Base-by-base conservation (phyloP, 352 stramenopile species). In the Phytophthora constricta region DNA sequence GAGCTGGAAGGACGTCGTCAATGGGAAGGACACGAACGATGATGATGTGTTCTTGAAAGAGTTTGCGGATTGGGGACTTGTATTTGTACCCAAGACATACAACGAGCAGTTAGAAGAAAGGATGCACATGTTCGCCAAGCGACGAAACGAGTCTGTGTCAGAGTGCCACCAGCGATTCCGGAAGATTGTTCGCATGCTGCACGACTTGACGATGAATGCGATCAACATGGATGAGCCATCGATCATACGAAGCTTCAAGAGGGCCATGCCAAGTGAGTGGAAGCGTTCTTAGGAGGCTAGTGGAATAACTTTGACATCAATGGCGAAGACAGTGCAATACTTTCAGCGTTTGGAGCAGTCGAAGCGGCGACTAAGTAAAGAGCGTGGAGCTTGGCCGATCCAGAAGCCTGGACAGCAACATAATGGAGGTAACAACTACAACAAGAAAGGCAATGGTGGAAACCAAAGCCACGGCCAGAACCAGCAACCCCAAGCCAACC, bases 271-370 rank as follows among this genome's bases (percentile, higher is more conserved):
- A 1, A 41, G 22, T 16, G 48, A 56, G 1, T 60, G 27, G 49
- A 66, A 66, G 41, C 19, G 3, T 2, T 17, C n/a, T 0, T 59
- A 55, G 20, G 58, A 60, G 13, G 1, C 13, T 4, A 33, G 47
- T 25, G 46, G 33, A 14, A 34, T 43, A 20, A n/a, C 2, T 1
- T 22, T 56, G 0, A 49, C 2, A 4, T 1, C 16, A 1, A 45
- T 64, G 46, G 1, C 1, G 23, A 13, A 55, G 37, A 17, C 17
- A 3, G 56, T 64, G 0, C 46, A 33, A 23, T 64, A 64, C 9
- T 64, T 64, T 20, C 45, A 64, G n/a, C 45, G 46, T 1, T 17
- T 64, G 4, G 46, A 51, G 31, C 56, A 63, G 22, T 56, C 56
- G 2, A 31, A 51, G 33, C 14, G 34, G 20, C 31, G 56, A 0